phyloP scores from a whole-genome alignment of 768 basidiomycete species.

The Mycena floridula region DNA sequence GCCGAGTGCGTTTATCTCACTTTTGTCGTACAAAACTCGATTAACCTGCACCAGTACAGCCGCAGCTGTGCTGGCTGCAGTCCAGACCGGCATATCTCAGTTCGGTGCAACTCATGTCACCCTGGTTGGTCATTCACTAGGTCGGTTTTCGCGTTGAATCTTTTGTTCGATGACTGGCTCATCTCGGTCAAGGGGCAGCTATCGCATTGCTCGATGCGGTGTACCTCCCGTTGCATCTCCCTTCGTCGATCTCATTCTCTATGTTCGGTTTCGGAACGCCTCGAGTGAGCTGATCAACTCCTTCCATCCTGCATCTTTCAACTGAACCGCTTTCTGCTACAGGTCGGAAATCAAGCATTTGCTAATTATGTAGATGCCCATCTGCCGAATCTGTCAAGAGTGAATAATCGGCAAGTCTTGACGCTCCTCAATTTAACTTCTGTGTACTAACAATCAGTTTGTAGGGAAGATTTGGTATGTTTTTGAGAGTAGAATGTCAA shows the following conservation, averaged over 20 bases:
- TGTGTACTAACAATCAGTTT: neutral
- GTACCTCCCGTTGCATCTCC: constrained; percentile 47
- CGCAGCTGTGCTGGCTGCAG: constrained; percentile 19
- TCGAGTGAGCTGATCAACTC: constrained; percentile 19
- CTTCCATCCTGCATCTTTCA: neutral
- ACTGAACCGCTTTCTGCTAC: constrained; percentile 20
- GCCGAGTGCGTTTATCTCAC: constrained; percentile 37
- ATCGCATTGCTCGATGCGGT: constrained; percentile 42
- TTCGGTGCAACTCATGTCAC: constrained; percentile 18
- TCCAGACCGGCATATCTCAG: constrained; percentile 15
- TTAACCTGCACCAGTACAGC: constrained; percentile 23
- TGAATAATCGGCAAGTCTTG: constrained; percentile 54
- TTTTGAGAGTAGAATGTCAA: no score
- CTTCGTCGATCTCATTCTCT: constrained; percentile 26
- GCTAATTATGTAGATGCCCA: constrained; percentile 49
- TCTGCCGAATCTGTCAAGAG: constrained; percentile 35
- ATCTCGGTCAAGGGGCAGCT: constrained; percentile 24
- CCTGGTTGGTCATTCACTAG: constrained; percentile 34
- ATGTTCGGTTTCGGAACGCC: constrained; percentile 39
- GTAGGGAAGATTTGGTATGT: constrained; percentile 24
- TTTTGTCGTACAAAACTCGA: constrained; percentile 20
- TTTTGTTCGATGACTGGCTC: neutral
- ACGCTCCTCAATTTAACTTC: constrained; percentile 1
- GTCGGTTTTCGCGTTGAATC: constrained; percentile 5
- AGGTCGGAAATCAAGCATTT: constrained; percentile 53